A percentile compares a stretch with the other conserved stretches of the same genome.
These are phyloP conservation scores for Silene conica DNA, from an alignment of 148 eudicot genomes.

Conservation along the genomic window DNA sequence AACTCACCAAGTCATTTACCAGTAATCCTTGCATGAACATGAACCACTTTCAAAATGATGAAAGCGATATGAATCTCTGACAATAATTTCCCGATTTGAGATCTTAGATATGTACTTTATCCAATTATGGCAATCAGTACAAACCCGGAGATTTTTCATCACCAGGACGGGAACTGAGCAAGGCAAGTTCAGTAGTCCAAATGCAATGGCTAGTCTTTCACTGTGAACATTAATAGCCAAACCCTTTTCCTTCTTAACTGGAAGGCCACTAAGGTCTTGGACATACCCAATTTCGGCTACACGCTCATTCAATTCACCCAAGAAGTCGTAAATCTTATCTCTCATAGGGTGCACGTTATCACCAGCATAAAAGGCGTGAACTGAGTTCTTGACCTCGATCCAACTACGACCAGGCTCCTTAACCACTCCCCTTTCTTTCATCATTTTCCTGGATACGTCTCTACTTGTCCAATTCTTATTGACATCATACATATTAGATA, in stretches of 20 bases:
- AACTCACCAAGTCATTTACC: slow-evolving; percentile 32
- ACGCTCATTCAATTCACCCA: slow-evolving; percentile 52
- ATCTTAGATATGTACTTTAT: slow-evolving; percentile 61
- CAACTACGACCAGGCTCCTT: slow-evolving; percentile 96
- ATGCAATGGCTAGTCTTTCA: slow-evolving; percentile 76
- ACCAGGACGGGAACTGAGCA: slow-evolving; percentile 50
- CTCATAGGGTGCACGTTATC: slow-evolving; percentile 72
- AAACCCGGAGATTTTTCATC: slow-evolving; percentile 85
- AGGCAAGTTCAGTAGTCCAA: slow-evolving; percentile 64
- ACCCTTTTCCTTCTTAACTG: slow-evolving; percentile 52
- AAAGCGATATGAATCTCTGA: slow-evolving; percentile 79
- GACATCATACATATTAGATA: slow-evolving; percentile 75
- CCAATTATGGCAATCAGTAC: slow-evolving; percentile 92
- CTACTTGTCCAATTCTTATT: slow-evolving; percentile 52
- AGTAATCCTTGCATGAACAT: slow-evolving; percentile 79
- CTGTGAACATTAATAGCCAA: slow-evolving; percentile 51
- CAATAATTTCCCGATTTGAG: slow-evolving; percentile 54
- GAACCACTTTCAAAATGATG: slow-evolving; percentile 73
- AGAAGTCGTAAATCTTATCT: slow-evolving; percentile 51
- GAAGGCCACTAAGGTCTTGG: slow-evolving; percentile 39
- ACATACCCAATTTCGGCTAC: slow-evolving; percentile 59
- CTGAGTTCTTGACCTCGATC: slow-evolving; percentile 67
- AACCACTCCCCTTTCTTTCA: slow-evolving; percentile 72
- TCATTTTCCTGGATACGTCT: slow-evolving; percentile 55
- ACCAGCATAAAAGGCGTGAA: slow-evolving; percentile 87